A percentile compares a stretch with the other conserved stretches of the same genome.
Evolutionary conservation across 257 asterid genomes (phyloP).

Genomic region (Salvia rosmarinus): DNA sequence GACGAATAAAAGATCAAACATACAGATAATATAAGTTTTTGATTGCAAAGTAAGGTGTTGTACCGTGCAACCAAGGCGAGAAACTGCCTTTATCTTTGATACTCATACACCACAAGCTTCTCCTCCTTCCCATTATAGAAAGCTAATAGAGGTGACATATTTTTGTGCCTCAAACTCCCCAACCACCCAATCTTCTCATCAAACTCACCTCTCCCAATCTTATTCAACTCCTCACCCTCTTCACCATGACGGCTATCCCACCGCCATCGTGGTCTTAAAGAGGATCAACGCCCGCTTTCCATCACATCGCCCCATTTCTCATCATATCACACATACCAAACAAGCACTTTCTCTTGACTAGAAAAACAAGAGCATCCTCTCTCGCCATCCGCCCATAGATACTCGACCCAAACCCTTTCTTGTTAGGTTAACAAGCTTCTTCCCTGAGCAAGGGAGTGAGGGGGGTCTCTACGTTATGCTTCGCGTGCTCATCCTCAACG

Average conservation of each 20-base stretch:
- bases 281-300: conserved; percentile 55
- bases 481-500: not conserved
- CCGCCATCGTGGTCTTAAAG: conserved; percentile 66
- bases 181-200: conserved; percentile 57
- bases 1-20: too few species aligned
- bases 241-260: conserved; percentile 67
- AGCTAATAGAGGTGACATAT: conserved; percentile 64
- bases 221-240: conserved; percentile 63
- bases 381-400: too few species aligned
- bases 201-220: conserved; percentile 55
- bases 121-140: conserved; percentile 68
- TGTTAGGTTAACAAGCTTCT: too few species aligned
- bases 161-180: conserved; percentile 62
- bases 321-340: conserved; percentile 68
- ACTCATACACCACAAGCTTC: conserved; percentile 67
- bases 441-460: not conserved
- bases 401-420: conserved; percentile 38
- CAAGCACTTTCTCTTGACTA: conserved; percentile 55
- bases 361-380: conserved; percentile 49
- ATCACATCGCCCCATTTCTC: too few species aligned
- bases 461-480: conserved; percentile 17
- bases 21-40: too few species aligned
- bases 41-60: not conserved
- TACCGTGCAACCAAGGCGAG: conserved; percentile 64
- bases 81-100: conserved; percentile 58